Percentiles rank a stretch among this genome's conserved stretches.
These are phyloP conservation scores for Candida pseudoviswanathii DNA, from an alignment of 1,139 yeast species.

Conservation along the genomic window DNA sequence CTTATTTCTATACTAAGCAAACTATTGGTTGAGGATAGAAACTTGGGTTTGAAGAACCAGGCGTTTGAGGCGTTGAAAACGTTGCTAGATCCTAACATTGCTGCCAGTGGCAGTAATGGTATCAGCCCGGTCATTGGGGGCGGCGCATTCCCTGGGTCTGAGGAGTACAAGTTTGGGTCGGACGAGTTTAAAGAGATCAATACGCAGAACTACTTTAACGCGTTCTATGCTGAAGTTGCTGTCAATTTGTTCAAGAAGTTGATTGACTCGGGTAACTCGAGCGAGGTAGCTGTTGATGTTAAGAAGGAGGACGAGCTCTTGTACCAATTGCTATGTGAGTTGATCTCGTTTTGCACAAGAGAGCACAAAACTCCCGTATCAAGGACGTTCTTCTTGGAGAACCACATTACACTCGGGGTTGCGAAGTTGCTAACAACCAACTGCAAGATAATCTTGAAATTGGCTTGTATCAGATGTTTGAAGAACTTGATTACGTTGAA, in stretches of 20 bases:
- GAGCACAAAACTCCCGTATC: constrained; percentile 62
- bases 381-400: constrained; percentile 61
- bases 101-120: constrained; percentile 15
- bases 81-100: constrained; percentile 62
- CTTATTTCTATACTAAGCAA: constrained; percentile 61
- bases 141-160: constrained; percentile 1
- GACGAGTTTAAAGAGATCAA: constrained; percentile 42
- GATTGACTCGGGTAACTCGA: constrained; percentile 10
- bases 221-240: constrained; percentile 67
- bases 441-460: constrained; percentile 52
- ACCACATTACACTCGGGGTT: constrained; percentile 56
- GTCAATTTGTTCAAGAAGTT: constrained; percentile 57
- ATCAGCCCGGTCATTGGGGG: constrained; percentile 5
- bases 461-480: constrained; percentile 67
- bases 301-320: constrained; percentile 38
- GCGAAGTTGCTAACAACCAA: constrained; percentile 43
- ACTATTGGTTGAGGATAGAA: constrained; percentile 62
- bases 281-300: constrained; percentile 13
- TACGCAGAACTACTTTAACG: constrained; percentile 54
- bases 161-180: constrained; percentile 8
- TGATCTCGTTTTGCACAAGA: constrained; percentile 64
- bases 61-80: constrained; percentile 81
- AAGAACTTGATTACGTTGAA: constrained; percentile 60
- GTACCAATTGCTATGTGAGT: constrained; percentile 67
- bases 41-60: constrained; percentile 77